Evolutionary conservation across 2,329 filamentous ascomycete genomes (phyloP).

Genomic region (Biscogniauxia mediterranea): DNA sequence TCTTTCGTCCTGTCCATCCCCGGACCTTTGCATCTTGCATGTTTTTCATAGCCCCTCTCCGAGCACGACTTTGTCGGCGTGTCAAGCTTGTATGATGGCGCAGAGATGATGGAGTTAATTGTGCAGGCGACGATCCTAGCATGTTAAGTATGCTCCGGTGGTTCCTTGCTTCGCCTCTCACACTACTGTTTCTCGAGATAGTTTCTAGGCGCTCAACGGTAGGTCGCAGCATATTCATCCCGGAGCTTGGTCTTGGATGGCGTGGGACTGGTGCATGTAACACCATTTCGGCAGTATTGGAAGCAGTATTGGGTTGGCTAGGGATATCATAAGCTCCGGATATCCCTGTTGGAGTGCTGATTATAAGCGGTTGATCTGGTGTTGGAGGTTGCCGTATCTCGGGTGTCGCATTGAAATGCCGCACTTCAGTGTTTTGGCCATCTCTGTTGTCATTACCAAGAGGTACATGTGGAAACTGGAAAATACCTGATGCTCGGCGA

Average conservation of each 20-base stretch:
- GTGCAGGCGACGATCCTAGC: conserved; percentile 29
- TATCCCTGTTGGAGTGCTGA: conserved; percentile 58
- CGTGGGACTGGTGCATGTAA: conserved; percentile 54
- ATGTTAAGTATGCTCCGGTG: conserved; percentile 3
- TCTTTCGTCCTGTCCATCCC: conserved; percentile 50
- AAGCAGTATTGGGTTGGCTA: conserved; percentile 32
- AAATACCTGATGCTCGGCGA: conserved; percentile 43
- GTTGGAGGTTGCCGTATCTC: conserved; percentile 25
- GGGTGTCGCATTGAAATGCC: conserved; percentile 23
- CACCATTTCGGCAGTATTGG: conserved; percentile 39
- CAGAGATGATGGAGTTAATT: conserved; percentile 38
- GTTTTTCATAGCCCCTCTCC: conserved; percentile 61
- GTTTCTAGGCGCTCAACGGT: conserved; percentile 55
- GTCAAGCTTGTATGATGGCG: conserved; percentile 43
- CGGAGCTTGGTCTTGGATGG: conserved; percentile 43
- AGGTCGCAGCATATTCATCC: conserved; percentile 40
- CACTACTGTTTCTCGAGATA: conserved; percentile 42
- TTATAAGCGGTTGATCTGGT: conserved; percentile 56
- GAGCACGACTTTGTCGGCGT: conserved; percentile 53
- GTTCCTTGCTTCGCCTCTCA: conserved; percentile 8
- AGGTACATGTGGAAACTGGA: conserved; percentile 42
- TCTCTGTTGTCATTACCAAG: conserved; percentile 33
- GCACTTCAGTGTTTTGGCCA: conserved; percentile 19
- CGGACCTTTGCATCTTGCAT: conserved; percentile 58
- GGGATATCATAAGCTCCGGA: conserved; percentile 52